Percentiles rank a stretch among this genome's conserved stretches.
Conservation (phyloP, 108 stramenopile species). For the Heterococcus sp. region DNA sequence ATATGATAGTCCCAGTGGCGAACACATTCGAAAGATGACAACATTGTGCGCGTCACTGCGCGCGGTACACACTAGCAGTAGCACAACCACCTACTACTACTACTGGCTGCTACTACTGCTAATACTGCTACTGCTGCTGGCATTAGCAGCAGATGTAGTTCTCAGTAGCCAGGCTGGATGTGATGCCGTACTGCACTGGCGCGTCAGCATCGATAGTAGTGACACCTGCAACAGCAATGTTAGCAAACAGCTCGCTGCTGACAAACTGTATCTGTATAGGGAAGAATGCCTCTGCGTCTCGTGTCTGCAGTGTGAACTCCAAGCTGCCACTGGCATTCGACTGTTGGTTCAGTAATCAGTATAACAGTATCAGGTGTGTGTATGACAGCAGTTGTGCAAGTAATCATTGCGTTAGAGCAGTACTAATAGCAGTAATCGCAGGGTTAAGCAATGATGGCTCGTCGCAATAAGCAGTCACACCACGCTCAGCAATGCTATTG, state of each 20-base stretch:
- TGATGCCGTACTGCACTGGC: constrained; percentile 36
- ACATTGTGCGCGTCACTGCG: background rate
- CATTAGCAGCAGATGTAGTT: constrained; percentile 3
- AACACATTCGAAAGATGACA: background rate
- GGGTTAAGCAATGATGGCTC: too few species aligned
- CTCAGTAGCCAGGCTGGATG: constrained; percentile 15
- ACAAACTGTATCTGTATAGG: constrained; percentile 88
- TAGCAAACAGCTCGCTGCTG: constrained; percentile 79
- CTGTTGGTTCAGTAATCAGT: too few species aligned
- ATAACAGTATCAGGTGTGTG: too few species aligned
- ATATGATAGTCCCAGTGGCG: too few species aligned
- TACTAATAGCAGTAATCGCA: too few species aligned
- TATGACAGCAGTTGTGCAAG: too few species aligned
- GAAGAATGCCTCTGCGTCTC: constrained; percentile 85
- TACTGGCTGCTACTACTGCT: background rate
- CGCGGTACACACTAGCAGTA: background rate
- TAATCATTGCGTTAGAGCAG: too few species aligned
- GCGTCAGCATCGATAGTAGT: constrained; percentile 47
- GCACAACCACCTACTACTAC: too few species aligned
- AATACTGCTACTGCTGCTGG: background rate
- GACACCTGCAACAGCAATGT: constrained; percentile 64
- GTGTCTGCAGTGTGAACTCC: constrained; percentile 82
- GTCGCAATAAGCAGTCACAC: too few species aligned
- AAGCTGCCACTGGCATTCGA: constrained; percentile 77
- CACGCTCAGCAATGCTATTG: too few species aligned